Evolutionary conservation across 2,329 filamentous ascomycete genomes (phyloP).

Genomic region (Colletotrichum tanaceti): DNA sequence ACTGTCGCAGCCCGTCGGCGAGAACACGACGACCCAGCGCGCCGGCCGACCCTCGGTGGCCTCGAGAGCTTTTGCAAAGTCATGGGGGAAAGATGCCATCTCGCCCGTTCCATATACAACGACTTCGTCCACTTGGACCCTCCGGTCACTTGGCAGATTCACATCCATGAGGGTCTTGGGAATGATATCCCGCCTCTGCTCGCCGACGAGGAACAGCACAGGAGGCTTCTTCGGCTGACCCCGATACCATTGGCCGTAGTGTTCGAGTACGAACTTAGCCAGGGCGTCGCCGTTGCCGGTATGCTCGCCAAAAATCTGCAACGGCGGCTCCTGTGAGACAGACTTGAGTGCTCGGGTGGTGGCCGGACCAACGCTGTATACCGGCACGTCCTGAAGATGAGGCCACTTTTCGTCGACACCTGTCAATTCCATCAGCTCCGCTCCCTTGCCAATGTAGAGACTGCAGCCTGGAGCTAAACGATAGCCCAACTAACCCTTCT

Average conservation of each 20-base stretch:
- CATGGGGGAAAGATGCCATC: conserved; percentile 78
- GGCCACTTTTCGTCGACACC: conserved; percentile 56
- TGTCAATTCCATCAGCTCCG: conserved; percentile 26
- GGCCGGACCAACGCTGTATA: conserved; percentile 86
- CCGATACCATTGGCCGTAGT: conserved; percentile 72
- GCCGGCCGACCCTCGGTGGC: conserved; percentile 53
- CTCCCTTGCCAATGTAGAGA: conserved; percentile 8
- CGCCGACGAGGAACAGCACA: conserved; percentile 88
- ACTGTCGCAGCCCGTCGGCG: conserved; percentile 72
- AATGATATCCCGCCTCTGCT: conserved; percentile 90
- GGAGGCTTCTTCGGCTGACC: conserved; percentile 63
- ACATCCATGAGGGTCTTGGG: conserved; percentile 79
- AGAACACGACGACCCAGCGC: conserved; percentile 83
- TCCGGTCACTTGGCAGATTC: conserved; percentile 57
- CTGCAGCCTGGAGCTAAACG: conserved; percentile 51
- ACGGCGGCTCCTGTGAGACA: conserved; percentile 59
- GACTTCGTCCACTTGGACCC: conserved; percentile 79
- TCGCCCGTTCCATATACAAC: conserved; percentile 89
- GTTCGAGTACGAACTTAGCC: conserved; percentile 79
- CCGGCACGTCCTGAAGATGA: conserved; percentile 65
- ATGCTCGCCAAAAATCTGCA: conserved; percentile 80
- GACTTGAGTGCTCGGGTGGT: conserved; percentile 79
- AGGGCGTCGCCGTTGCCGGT: conserved; percentile 88
- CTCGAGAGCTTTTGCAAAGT: conserved; percentile 68
- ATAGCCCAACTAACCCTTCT: conserved; percentile 51